phyloP scores from a whole-genome alignment of 2,329 filamentous ascomycete genomes.

The Chrysoporthe austroafricana region DNA sequence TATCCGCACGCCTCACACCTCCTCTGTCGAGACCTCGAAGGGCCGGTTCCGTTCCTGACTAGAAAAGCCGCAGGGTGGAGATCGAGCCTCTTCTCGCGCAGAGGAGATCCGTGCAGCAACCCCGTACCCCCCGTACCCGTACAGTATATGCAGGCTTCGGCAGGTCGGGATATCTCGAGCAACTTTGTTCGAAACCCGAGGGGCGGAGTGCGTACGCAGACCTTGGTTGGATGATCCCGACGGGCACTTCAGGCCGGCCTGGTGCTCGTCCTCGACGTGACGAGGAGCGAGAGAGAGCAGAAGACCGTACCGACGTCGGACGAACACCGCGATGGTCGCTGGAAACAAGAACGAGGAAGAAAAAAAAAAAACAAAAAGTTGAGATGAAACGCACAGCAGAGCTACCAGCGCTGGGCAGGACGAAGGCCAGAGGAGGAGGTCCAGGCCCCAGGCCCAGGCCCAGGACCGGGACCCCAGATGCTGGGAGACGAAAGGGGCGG shows the following conservation, averaged over 20 bases:
- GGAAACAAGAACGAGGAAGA: neutral
- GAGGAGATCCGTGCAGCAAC: neutral
- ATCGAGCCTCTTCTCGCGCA: neutral
- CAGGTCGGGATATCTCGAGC: neutral
- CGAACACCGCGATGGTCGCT: no score
- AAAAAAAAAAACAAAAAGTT: neutral
- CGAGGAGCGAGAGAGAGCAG: neutral
- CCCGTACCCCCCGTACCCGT: neutral
- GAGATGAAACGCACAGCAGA: neutral
- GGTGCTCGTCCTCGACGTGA: neutral
- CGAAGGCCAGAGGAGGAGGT: no score
- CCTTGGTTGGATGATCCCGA: neutral
- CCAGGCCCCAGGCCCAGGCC: neutral
- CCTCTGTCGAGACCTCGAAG: neutral
- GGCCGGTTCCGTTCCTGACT: slow-evolving; percentile 4
- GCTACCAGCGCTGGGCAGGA: no score
- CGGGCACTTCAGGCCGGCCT: neutral
- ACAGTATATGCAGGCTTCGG: neutral
- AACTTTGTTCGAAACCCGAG: neutral
- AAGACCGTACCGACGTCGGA: no score
- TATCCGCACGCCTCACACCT: neutral
- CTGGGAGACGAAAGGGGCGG: neutral
- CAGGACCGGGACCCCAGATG: neutral
- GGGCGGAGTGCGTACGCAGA: no score
- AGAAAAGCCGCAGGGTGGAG: neutral